phyloP scores from a whole-genome alignment of 495 filamentous ascomycete species.

The Lasiosphaeriaceae sp. region DNA sequence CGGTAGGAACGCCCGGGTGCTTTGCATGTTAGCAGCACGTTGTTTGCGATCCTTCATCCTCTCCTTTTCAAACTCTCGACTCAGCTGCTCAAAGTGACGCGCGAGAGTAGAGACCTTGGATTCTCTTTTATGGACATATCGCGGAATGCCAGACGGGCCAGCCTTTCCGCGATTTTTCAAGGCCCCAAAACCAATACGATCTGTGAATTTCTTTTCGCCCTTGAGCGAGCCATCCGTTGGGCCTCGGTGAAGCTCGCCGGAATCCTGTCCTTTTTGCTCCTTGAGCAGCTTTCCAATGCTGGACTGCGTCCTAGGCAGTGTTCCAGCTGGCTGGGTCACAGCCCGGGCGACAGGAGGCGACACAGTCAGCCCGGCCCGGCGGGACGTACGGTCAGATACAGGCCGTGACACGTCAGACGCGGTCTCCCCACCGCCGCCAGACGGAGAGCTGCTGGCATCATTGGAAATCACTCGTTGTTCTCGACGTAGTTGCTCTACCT shows the following conservation, averaged over 20 bases:
- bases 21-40: conserved; percentile 72
- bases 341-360: conserved; percentile 67
- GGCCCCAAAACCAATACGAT: conserved; percentile 57
- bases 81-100: conserved; percentile 94
- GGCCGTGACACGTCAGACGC: conserved; percentile 11
- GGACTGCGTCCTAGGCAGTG: conserved; percentile 31
- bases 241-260: conserved; percentile 26
- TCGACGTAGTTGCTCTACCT: conserved; percentile 46
- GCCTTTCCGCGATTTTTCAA: conserved; percentile 57
- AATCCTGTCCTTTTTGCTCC: conserved; percentile 33
- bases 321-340: conserved; percentile 60
- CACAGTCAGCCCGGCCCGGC: conserved; percentile 39
- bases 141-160: conserved; percentile 78
- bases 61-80: conserved; percentile 95
- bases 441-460: conserved; percentile 17
- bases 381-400: conserved; percentile 36
- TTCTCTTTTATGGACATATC: conserved; percentile 68
- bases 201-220: conserved; percentile 68
- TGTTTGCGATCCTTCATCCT: conserved; percentile 78
- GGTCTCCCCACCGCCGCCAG: conserved; percentile 7
- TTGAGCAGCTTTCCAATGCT: conserved; percentile 28
- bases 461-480: conserved; percentile 33
- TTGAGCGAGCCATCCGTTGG: conserved; percentile 35
- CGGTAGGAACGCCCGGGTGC: conserved; percentile 75
- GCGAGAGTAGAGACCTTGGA: conserved; percentile 82